Percentiles rank a stretch among this genome's conserved stretches.
phyloP scores from a whole-genome alignment of 2,329 filamentous ascomycete species.

The Paracamarosporium sp. region DNA sequence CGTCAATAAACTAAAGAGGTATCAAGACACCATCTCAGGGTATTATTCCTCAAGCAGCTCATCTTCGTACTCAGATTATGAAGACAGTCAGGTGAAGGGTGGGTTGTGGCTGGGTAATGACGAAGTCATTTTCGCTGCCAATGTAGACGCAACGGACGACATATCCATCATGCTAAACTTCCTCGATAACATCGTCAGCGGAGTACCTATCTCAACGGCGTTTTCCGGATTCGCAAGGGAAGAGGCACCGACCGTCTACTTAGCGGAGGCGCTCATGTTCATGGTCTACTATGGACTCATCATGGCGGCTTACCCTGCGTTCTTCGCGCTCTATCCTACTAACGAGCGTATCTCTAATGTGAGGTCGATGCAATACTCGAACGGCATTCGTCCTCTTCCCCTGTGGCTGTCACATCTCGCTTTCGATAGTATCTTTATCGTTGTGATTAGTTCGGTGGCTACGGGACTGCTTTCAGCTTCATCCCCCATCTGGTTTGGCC shows the following conservation, averaged over 20 bases:
- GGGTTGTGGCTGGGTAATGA: slow-evolving; percentile 30
- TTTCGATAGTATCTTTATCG: slow-evolving; percentile 78
- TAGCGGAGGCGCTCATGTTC: slow-evolving; percentile 57
- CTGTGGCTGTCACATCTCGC: slow-evolving; percentile 81
- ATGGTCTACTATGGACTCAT: slow-evolving; percentile 74
- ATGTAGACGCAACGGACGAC: slow-evolving; percentile 50
- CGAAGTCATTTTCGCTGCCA: slow-evolving; percentile 20
- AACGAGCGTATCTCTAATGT: slow-evolving; percentile 79
- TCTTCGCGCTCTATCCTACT: slow-evolving; percentile 86
- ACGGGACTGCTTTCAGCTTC: slow-evolving; percentile 67
- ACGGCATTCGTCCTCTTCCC: slow-evolving; percentile 80
- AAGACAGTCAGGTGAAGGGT: slow-evolving; percentile 47
- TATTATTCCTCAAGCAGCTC: background rate
- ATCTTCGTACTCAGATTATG: background rate
- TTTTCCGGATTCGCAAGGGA: slow-evolving; percentile 22
- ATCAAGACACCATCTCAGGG: slow-evolving; percentile 40
- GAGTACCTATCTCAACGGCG: slow-evolving; percentile 24
- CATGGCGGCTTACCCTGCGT: slow-evolving; percentile 75
- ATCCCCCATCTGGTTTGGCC: slow-evolving; percentile 69
- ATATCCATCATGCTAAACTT: slow-evolving; percentile 24
- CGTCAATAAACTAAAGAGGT: slow-evolving; percentile 70
- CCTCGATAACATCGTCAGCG: slow-evolving; percentile 21
- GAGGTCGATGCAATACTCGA: slow-evolving; percentile 84
- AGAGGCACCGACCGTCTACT: slow-evolving; percentile 14
- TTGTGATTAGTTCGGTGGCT: slow-evolving; percentile 71